phyloP scores from a whole-genome alignment of 225 moss, liverwort and hornwort genomes.

The Polytrichum commune region DNA sequence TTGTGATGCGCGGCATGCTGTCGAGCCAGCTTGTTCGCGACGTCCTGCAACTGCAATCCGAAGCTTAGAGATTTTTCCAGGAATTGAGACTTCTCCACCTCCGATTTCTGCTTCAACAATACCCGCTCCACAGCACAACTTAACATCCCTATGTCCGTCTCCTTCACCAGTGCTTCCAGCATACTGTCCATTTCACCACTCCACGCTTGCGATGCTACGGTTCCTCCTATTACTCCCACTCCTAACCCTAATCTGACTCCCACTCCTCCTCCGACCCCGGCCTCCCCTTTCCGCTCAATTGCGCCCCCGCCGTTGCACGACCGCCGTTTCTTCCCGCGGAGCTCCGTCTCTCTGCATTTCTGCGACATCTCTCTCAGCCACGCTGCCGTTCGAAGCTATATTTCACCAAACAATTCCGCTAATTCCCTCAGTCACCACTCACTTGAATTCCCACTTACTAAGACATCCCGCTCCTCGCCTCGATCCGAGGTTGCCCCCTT shows the following conservation, averaged over 20 bases:
- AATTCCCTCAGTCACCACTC: too few relatives aligned
- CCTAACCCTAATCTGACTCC: constrained; percentile 12
- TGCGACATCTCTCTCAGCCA: constrained; percentile 16
- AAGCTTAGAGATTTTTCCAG: constrained; percentile 42
- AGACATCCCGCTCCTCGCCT: too few relatives aligned
- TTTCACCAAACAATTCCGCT: too few relatives aligned
- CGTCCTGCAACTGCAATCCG: constrained; percentile 36
- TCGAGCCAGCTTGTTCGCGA: constrained; percentile 33
- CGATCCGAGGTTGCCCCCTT: too few relatives aligned
- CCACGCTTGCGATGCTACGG: constrained; percentile 18
- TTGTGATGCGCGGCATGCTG: constrained; percentile 39
- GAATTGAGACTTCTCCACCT: constrained; percentile 20
- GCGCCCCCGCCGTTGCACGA: constrained; percentile 20
- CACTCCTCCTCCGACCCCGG: not conserved
- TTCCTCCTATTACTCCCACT: not conserved
- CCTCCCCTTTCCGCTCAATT: not conserved
- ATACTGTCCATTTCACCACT: constrained; percentile 39
- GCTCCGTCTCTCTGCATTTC: constrained; percentile 16
- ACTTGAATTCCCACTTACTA: too few relatives aligned
- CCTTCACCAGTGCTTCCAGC: constrained; percentile 44
- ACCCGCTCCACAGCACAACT: constrained; percentile 43
- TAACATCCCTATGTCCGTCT: constrained; percentile 32
- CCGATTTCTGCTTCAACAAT: constrained; percentile 28
- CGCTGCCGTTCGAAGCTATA: too few relatives aligned
- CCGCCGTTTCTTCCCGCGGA: constrained; percentile 44